Evolutionary conservation across 176 grass and related monocot genomes (phyloP), one percentile per base, ranked within the genome.

Genomic region (Eragrostis curvula): DNA sequence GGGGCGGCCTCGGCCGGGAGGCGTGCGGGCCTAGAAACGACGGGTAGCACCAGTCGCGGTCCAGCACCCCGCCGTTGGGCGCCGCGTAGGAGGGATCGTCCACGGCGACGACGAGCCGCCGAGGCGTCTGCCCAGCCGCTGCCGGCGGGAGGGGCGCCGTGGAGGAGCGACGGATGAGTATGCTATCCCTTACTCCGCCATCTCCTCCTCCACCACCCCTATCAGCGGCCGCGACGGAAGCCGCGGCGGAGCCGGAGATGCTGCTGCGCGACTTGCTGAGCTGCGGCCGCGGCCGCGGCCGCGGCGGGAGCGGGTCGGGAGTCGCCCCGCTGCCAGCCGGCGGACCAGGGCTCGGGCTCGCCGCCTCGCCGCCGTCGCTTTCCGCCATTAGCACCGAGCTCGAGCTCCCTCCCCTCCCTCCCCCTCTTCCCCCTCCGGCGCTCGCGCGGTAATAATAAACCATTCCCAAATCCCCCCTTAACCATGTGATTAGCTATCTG

Each of bases 21-120:
- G 84, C 80, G 78, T 91, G 84, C 62, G 92, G 87, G 3, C 92
- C 96, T 58, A 95, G 88, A 80, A 93, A 91, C 42, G 96, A 98
- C 1, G 96, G 88, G 80, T 86, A 95, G 90, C 80, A 93, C 96
- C 92, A 95, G 52, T 95, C 92, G 29, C 84, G 90, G 84, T 98
- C 95, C 42, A 89, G 77, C 80, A 89, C 78, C 21, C 87, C 88
- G 55, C 72, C 91, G 88, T 82, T 90, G 46, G 74, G 71, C 11
- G 84, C 12, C 18, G 66, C 83, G 72, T 89, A 79, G 20, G 89
- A 94, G 30, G 87, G 87, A 48, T 94, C 78, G 27, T 82, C 92
- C 40, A 94, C 89, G 51, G 88, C 81, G 25, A 98, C 93, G 41
- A 90, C 90, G 59, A 93, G 88, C 73, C 84, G 80, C 12, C 70